Conservation (phyloP, 2,329 filamentous ascomycete genomes). For the Rugonectria rugulosa region DNA sequence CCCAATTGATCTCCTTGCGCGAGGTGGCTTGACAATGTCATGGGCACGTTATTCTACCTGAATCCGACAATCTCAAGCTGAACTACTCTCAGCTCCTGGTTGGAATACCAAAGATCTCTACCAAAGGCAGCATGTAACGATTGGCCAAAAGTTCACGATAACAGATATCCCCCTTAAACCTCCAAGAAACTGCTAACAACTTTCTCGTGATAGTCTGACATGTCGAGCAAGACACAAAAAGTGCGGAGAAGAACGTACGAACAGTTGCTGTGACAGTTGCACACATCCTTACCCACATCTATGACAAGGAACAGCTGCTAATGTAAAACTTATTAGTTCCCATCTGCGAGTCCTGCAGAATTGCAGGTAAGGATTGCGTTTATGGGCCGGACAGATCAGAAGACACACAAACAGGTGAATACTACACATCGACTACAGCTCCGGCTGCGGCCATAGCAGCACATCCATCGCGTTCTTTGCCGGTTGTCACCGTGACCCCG, state of each 20-base stretch:
- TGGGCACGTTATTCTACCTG: too few species aligned
- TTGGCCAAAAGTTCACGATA: too few species aligned
- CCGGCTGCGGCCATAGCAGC: slow-evolving; percentile 18
- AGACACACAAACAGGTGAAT: slow-evolving; percentile 4
- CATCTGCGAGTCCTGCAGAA: slow-evolving; percentile 15
- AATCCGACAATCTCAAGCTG: too few species aligned
- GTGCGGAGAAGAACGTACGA: slow-evolving; percentile 16
- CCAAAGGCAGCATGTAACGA: too few species aligned
- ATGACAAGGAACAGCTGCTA: slow-evolving; percentile 2
- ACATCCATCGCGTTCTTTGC: slow-evolving; percentile 3
- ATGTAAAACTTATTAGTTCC: slow-evolving; percentile 9
- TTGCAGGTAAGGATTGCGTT: slow-evolving; percentile 17
- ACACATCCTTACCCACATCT: neutral
- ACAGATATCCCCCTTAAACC: too few species aligned
- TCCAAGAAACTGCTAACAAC: slow-evolving; percentile 3
- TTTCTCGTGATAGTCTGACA: slow-evolving; percentile 4
- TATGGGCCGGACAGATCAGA: slow-evolving; percentile 13
- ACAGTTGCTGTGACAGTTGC: neutral
- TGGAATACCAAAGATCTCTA: neutral
- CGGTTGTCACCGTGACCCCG: slow-evolving; percentile 8
- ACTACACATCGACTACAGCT: slow-evolving; percentile 23
- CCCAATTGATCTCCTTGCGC: neutral
- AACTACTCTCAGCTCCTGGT: too few species aligned
- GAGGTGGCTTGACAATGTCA: too few species aligned
- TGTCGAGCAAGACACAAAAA: slow-evolving; percentile 20